Evolutionary conservation across 768 basidiomycete species (phyloP), one percentile per base, ranked within the genome.

Genomic region (Cystobasidium onofrii): DNA sequence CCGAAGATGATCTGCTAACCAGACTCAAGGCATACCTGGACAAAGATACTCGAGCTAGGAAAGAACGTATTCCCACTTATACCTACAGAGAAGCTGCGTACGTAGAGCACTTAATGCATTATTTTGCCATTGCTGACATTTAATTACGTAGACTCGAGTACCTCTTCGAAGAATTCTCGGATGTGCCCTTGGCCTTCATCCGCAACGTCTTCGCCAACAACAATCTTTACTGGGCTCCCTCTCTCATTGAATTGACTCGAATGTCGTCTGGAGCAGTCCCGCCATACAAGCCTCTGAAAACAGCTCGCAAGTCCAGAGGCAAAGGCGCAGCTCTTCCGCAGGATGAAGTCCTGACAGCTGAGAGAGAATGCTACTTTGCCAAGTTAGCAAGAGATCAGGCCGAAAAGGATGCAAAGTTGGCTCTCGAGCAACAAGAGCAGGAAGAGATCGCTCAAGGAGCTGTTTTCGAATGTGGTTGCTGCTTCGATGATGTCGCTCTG

Each of bases 381-480:
- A 60, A 44, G 15, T 23, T 39, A 23, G 50, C 50, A 1, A 12
- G 31, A 6, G 65, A 54, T 62, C 20, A 52, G 23, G 39, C 65
- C 23, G 50, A 54, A 25, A 33, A 73, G 25, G 43, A 60, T 10
- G 60, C 9, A 1, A 15, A 6, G 12, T 1, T 6, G n/a, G 10
- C 31, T 15, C 54, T 34, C n/a, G 73, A 70, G 44, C 15, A 36
- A 33, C 60, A 54, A 33, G 74, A 76, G 63, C 73, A 62, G 1
- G 55, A 41, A 25, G 64, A 62, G 33, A 39, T 55, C 29, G 73
- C 29, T 50, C 34, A 34, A 43, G 65, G 73, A 64, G 41, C 33
- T 36, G 55, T 70, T 31, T 73, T 77, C 70, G 76, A 77, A 39
- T 79, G 78, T 60, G 78, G 78, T 0, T 79, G 78, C 60, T 79